Evolutionary conservation across 2,329 filamentous ascomycete species (phyloP).

Genomic region (Parascedosporium putredinis): DNA sequence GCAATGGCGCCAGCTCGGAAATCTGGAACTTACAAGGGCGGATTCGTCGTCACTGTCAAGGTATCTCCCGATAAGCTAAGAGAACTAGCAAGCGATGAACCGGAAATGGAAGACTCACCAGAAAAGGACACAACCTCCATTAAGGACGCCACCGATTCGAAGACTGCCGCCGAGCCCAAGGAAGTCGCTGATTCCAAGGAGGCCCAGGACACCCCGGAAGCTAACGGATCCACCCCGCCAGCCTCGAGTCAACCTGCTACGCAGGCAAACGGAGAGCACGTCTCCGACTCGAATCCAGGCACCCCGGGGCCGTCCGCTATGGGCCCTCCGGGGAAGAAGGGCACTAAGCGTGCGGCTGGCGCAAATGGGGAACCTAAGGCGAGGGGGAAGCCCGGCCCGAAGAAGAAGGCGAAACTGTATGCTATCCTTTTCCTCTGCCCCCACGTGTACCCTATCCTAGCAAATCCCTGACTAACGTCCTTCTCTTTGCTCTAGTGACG

Average conservation of each 20-base stretch:
- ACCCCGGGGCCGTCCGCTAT: constrained; percentile 47
- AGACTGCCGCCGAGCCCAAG: no score
- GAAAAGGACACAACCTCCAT: constrained; percentile 22
- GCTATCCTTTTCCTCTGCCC: constrained; percentile 28
- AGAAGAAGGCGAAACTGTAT: constrained; percentile 93
- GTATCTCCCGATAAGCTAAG: constrained; percentile 40
- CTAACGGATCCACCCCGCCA: constrained; percentile 34
- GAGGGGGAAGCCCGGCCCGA: constrained; percentile 82
- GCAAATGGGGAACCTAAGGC: constrained; percentile 58
- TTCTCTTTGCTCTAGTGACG: constrained; percentile 43
- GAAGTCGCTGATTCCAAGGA: constrained; percentile 20
- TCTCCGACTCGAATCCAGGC: constrained; percentile 47
- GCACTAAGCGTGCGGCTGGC: constrained; percentile 55
- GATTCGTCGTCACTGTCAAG: constrained; percentile 40
- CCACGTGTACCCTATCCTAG: no score
- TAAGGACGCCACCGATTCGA: constrained; percentile 18
- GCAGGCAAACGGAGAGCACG: constrained; percentile 42
- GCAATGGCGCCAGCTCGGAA: constrained; percentile 10
- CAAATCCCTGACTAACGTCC: constrained; percentile 9
- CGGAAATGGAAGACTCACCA: constrained; percentile 32
- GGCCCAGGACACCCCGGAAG: constrained; percentile 18
- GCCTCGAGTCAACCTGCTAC: constrained; percentile 28
- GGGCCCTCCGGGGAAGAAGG: constrained; percentile 68
- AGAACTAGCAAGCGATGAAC: constrained; percentile 34
- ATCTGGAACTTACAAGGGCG: constrained; percentile 14